Conservation (phyloP, 805 yeast species). For the Spencermartinsiella europaea region DNA sequence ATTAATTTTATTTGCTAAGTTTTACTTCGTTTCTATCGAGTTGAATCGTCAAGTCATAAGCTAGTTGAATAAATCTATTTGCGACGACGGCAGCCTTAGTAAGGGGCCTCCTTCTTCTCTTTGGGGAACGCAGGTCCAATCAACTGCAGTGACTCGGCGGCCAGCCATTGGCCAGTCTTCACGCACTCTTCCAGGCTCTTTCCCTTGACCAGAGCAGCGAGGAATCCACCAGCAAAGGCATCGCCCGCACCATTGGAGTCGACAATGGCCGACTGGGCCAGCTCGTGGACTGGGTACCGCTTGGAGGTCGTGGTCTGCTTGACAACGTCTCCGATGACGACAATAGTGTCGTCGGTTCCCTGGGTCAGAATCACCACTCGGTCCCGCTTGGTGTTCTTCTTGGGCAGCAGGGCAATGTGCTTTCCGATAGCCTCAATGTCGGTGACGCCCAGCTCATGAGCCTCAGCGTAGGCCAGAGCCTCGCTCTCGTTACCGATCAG, state of each 20-base stretch:
- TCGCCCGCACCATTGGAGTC: conserved; percentile 99
- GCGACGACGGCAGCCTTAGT: background rate
- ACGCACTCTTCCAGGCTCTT: conserved; percentile 55
- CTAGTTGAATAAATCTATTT: background rate
- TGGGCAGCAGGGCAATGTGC: conserved; percentile 72
- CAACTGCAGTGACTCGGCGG: conserved; percentile 84
- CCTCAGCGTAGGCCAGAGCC: conserved; percentile 88
- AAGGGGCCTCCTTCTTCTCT: conserved; percentile 15
- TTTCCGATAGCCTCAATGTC: conserved; percentile 77
- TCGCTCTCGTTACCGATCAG: conserved; percentile 95
- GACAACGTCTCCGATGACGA: conserved; percentile 52
- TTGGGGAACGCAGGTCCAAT: conserved; percentile 90
- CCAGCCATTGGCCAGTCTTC: conserved; percentile 95
- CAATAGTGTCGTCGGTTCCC: conserved; percentile 86
- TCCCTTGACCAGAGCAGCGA: conserved; percentile 80
- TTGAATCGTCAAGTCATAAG: background rate
- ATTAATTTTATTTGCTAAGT: too few species aligned
- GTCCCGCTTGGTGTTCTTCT: conserved; percentile 58
- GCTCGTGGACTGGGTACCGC: conserved; percentile 64
- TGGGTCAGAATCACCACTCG: conserved; percentile 94
- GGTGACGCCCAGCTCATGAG: conserved; percentile 59
- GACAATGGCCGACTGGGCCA: conserved; percentile 60
- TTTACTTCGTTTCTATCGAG: background rate
- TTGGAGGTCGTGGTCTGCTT: conserved; percentile 40
- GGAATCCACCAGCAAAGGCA: conserved; percentile 94